phyloP scores from a whole-genome alignment of 331 rosid genomes.

The Ulmus americana region DNA sequence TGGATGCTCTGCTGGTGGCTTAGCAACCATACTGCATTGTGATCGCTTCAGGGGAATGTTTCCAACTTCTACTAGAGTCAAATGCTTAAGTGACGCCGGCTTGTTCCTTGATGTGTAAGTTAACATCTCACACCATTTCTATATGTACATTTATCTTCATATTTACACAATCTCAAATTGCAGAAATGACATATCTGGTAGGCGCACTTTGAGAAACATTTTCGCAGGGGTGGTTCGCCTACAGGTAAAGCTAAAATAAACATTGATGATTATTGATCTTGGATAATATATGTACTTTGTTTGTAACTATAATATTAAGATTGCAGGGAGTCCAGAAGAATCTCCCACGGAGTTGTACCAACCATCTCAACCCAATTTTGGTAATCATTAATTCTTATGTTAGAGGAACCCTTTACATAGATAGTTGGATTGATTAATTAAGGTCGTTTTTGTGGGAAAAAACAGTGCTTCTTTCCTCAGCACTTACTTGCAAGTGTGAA shows the following conservation, averaged over 20 bases:
- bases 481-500: conserved; percentile 51
- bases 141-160: background rate
- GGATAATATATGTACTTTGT: too few relatives aligned
- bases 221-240: conserved; percentile 62
- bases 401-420: conserved; percentile 14
- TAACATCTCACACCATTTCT: background rate
- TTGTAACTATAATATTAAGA: too few relatives aligned
- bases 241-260: conserved; percentile 44
- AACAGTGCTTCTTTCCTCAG: conserved; percentile 95
- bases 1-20: conserved; percentile 96
- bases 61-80: conserved; percentile 57
- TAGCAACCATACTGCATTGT: conserved; percentile 85
- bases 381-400: conserved; percentile 32
- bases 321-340: conserved; percentile 54
- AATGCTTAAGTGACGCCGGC: conserved; percentile 95
- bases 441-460: too few relatives aligned
- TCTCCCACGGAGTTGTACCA: conserved; percentile 62
- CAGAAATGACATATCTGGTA: conserved; percentile 69
- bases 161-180: conserved; percentile 14
- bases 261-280: too few relatives aligned
- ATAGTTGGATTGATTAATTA: conserved; percentile 9
- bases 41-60: conserved; percentile 62
- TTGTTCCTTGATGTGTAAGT: conserved; percentile 86
- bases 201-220: conserved; percentile 49
- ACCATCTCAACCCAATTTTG: conserved; percentile 72